These are phyloP conservation scores for Coprinellus micaceus DNA, from an alignment of 768 basidiomycete species.

Conservation along the genomic window DNA sequence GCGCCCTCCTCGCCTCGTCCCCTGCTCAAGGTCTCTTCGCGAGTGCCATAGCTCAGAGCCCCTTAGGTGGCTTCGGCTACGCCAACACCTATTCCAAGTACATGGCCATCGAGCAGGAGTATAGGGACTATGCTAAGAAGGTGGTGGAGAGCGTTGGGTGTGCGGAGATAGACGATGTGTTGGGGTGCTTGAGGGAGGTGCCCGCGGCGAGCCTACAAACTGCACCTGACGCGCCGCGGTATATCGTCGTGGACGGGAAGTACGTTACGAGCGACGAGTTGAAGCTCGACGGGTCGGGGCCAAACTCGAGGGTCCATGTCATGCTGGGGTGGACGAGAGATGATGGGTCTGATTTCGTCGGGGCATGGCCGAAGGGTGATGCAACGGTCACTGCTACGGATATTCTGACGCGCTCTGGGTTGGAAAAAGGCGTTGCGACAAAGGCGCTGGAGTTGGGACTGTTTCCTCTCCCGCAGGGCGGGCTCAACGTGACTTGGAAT, in stretches of 20 bases:
- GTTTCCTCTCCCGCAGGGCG: constrained; percentile 36
- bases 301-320: constrained; percentile 40
- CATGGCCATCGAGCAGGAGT: constrained; percentile 40
- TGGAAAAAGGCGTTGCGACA: constrained; percentile 8
- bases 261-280: constrained; percentile 38
- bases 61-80: constrained; percentile 46
- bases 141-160: constrained; percentile 41
- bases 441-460: constrained; percentile 22
- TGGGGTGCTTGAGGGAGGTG: constrained; percentile 35
- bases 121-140: constrained; percentile 26
- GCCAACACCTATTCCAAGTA: constrained; percentile 49
- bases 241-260: constrained; percentile 45
- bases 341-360: constrained; percentile 46
- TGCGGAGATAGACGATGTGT: constrained; percentile 25
- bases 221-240: constrained; percentile 35
- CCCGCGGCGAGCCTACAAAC: constrained; percentile 34
- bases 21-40: constrained; percentile 8
- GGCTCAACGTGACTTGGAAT: constrained; percentile 33
- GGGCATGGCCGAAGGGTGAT: constrained; percentile 21
- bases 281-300: constrained; percentile 35
- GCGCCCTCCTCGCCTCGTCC: constrained; percentile 5
- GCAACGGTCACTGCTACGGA: constrained; percentile 9
- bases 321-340: constrained; percentile 51
- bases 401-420: constrained; percentile 19
- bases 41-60: constrained; percentile 28